Evolutionary conservation across 768 basidiomycete species (phyloP), one percentile per base, ranked within the genome.

Genomic region (Boletus rubescentipes): DNA sequence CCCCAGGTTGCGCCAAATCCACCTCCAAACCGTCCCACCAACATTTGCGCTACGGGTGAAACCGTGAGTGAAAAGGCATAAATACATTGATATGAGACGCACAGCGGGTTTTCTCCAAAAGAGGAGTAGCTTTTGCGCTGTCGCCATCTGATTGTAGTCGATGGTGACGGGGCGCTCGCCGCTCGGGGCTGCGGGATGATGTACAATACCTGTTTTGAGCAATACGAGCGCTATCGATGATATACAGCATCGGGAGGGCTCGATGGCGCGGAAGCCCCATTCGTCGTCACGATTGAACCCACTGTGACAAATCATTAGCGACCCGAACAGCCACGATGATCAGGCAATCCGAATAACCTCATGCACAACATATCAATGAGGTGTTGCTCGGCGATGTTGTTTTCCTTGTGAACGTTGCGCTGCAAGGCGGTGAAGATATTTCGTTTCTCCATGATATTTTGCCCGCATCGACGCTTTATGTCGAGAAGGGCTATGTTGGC

Each of bases 71-170:
- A 54, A 31, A 42, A 20, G 30, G 15, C 7, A 29, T n/a, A 15
- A 16, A 21, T 8, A 14, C 2, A 15, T 21, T 23, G 29, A 37
- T 15, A 38, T 49, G 37, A 36, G 21, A 84, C 93, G 61, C 72
- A 97, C 96, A n/a, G 97, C 97, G 40, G 97, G 97, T 72, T 99
- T 99, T 69, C 97, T 81, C 97, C 97, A 99, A 79, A 99, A 99
- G 37, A 99, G 69, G 36, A 99, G 75, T 40, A 99, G 77, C 75
- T 99, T 99, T 71, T 98, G 96, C 10, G 97, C 94, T 9, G 96
- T 98, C 20, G 89, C 85, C 92, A 98, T 97, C 75, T 99, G 97
- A 49, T 79, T 75, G 59, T 89, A 85, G 72, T 99, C 94, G 51
- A 98, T 80, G 46, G 87, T 87, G 32, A 94, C 91, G 12, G 81